Evolutionary conservation across 1,284 basidiomycete genomes (phyloP), one percentile per base, ranked within the genome.

Genomic region (Xerocomus minutiporus): DNA sequence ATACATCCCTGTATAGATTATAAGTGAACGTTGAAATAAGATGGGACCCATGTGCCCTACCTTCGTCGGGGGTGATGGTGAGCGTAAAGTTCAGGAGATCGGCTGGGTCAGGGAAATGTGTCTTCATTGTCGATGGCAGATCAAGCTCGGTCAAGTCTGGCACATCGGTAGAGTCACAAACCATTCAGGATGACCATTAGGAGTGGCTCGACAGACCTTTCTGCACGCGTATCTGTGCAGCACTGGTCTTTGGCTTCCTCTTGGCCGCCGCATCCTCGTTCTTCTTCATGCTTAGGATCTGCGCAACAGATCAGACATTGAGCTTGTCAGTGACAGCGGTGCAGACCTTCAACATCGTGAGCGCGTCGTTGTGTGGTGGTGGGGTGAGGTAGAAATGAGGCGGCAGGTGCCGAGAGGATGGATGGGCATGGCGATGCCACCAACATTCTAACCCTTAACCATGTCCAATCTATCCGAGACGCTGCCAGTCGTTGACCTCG

Each of bases 271-370:
- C 91, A 68, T 95, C 91, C 76, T 95, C 91, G 64, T 84, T 90
- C 85, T 97, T 96, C 84, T 97, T 97, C 85, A 97, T 90, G 62
- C 86, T 91, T 89, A 94, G 97, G 66, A 97, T 96, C 94, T 97
- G 62, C 23, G 35, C 38, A 36, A 49, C 25, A 20, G 42, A 48
- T 62, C 41, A 57, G 52, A 4, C 51, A 48, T 48, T 42, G 41
- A 6, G 11, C 5, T 1, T 3, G 39, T 39, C 47, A 17, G 26
- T 5, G 35, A 32, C 13, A 54, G n/a, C 31, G 28, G 4, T 26
- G 61, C 71, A 53, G 52, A 76, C 75, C 72, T 77, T 77, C 65
- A 77, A 72, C 75, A 77, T 77, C 54, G 57, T 58, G 53, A 34
- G 23, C 34, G 44, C 48, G 47, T 42, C 25, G 51, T 31, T 51